Conservation (phyloP, 805 yeast species). For the Pichia thaimueangensis region DNA sequence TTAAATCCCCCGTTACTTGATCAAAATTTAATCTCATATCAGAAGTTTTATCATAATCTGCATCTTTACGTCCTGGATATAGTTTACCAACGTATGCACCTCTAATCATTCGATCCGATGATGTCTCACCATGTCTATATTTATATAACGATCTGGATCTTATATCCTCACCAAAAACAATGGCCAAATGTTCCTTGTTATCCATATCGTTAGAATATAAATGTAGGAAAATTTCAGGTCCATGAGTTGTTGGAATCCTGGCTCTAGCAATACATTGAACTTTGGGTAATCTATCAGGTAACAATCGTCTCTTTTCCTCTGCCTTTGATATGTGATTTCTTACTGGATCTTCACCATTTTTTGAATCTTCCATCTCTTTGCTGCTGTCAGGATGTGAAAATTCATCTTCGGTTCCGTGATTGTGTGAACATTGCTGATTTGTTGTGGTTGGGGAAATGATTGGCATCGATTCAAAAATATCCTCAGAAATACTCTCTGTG, state of each 20-base stretch:
- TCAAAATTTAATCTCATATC: constrained; percentile 38
- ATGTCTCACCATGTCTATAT: constrained; percentile 63
- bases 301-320: constrained; percentile 30
- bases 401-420: not conserved
- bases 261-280: constrained; percentile 92
- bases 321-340: constrained; percentile 7
- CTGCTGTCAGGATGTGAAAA: too few species aligned
- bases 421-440: too few species aligned
- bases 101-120: constrained; percentile 93
- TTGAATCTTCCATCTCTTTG: too few species aligned
- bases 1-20: constrained; percentile 30
- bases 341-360: too few species aligned
- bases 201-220: constrained; percentile 82
- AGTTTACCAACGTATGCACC: constrained; percentile 94
- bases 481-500: constrained; percentile 6
- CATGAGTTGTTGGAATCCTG: constrained; percentile 91
- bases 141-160: constrained; percentile 69
- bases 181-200: constrained; percentile 91
- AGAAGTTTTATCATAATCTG: constrained; percentile 51
- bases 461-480: constrained; percentile 18
- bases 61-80: constrained; percentile 74
- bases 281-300: constrained; percentile 56
- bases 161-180: constrained; percentile 90
- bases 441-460: constrained; percentile 37
- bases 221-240: constrained; percentile 90